Conservation (phyloP, 495 filamentous ascomycete genomes). For the Aspergillus nidulans region DNA sequence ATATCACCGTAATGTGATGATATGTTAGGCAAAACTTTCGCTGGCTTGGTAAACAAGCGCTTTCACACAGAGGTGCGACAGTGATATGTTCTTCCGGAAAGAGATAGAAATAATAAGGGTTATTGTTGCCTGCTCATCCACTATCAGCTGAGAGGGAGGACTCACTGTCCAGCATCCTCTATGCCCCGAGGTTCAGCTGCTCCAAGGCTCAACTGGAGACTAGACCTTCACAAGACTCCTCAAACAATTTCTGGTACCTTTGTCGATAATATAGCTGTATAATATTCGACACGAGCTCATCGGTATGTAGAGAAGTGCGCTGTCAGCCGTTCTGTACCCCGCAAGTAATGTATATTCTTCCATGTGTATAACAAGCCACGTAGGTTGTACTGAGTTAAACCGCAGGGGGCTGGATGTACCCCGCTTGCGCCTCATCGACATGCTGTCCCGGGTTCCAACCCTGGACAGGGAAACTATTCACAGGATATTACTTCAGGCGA, state of each 20-base stretch:
- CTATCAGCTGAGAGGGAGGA: neutral
- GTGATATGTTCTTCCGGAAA: too few relatives aligned
- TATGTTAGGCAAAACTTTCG: too few relatives aligned
- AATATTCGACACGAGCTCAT: neutral
- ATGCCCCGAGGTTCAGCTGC: too few relatives aligned
- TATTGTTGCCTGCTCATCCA: too few relatives aligned
- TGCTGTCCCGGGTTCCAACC: neutral
- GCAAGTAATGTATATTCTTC: neutral
- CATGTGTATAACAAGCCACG: neutral
- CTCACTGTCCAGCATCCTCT: too few relatives aligned
- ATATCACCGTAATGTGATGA: too few relatives aligned
- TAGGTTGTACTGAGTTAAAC: neutral
- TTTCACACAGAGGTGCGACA: too few relatives aligned
- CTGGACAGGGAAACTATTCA: neutral
- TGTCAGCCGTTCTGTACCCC: constrained; percentile 1
- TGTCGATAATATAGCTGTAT: neutral
- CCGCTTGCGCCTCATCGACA: neutral
- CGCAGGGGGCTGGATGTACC: neutral
- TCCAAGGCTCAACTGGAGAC: too few relatives aligned
- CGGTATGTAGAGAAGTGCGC: neutral
- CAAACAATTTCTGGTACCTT: neutral
- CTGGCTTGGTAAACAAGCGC: too few relatives aligned
- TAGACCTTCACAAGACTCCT: neutral
- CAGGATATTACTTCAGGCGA: neutral
- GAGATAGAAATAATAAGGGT: too few relatives aligned